Base-by-base conservation (phyloP, 768 basidiomycete genomes). In the Nidula microcarpa region DNA sequence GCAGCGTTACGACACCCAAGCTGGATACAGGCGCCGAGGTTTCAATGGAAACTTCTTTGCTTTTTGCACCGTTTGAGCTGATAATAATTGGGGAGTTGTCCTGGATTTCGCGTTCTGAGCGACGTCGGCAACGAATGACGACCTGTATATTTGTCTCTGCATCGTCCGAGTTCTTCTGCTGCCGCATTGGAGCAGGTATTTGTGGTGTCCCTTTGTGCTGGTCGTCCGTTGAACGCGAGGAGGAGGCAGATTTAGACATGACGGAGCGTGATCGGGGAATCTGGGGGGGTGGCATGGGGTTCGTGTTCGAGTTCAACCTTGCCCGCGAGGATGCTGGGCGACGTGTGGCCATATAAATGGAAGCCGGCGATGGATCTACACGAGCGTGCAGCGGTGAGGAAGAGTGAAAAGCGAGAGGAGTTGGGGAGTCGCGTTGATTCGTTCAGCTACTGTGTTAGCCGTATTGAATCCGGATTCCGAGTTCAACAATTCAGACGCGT, bases 41-140 rank as follows among this genome's bases (percentile, higher is more conserved):
- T 68, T 96, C 90, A 62, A 97, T 86, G 8, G 86, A 87, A 43
- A 96, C 78, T 36, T 89, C 80, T 55, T 85, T 84, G 53, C 82
- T 80, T 58, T 86, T 85, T 17, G 93, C 80, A 37, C 92, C 92
- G 32, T 78, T 74, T 1, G 91, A 89, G 45, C 80, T 81, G 54
- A 93, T 86, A 62, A 97, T 94, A 53, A 88, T 89, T 14, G 94
- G 91, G 0, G 94, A 94, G 54, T 86, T 87, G 53, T 92, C 88
- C 47, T 86, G 77, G 3, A 94, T 79, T 68, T 98, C 95, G 53
- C 86, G 84, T 51, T 90, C 83, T 1, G 92, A 94, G 30, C 94
- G 86, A 34, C 84, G 84, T 64, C 96, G 79, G 66, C 91, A 96
- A 14, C 96, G 84, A 45, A 98, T 82, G 8, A 94, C 91, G 14